Base-by-base conservation (phyloP, 2,329 filamentous ascomycete genomes). In the Fusarium chlamydosporum region DNA sequence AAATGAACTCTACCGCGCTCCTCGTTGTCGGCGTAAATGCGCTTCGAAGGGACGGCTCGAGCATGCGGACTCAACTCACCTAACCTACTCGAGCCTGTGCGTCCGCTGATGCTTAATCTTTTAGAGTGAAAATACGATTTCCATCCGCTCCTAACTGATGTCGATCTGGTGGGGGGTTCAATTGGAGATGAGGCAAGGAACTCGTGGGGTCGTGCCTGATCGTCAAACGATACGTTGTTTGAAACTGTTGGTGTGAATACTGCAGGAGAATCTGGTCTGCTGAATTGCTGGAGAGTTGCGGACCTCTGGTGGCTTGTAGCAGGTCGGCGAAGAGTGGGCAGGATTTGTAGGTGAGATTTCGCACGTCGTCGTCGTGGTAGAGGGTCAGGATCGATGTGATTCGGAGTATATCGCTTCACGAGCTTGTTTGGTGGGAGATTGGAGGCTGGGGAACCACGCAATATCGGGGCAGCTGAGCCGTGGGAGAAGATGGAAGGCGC, bases 241-340 rank as follows among this genome's bases (percentile, higher is more conserved):
- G 75, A 64, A 33, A 69, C 65, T n/a, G 61, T 65, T 20, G 70
- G 68, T 51, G 70, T 70, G 29, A 73, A 57, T 20, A 75, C 51
- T 27, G 76, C 72, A 26, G 74, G 68, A 56, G 74, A 69, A 56
- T 77, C 72, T 16, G 76, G 74, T 54, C 80, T 77, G 29, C 80
- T 77, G 29, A 81, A 76, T 64, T 89, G 85, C 70, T 92, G 88
- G 29, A 93, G 80, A 2, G 90, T 92, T 34, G 88, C 89, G 45
- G 90, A 91, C 72, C 92, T 85, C 76, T 94, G 91, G 75, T 94
- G 91, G 77, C 92, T 94, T 18, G 92, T 94, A 45, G 91, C 91
- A 53, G 92, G 92, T 72, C 92, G 84, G 61, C 90, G 88, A 61
- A 94, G 84, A 29, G 86, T 88, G 2, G 89, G 86, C 62, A 91